Conservation (phyloP, 176 grass and related monocot species). For the Phragmites australis region DNA sequence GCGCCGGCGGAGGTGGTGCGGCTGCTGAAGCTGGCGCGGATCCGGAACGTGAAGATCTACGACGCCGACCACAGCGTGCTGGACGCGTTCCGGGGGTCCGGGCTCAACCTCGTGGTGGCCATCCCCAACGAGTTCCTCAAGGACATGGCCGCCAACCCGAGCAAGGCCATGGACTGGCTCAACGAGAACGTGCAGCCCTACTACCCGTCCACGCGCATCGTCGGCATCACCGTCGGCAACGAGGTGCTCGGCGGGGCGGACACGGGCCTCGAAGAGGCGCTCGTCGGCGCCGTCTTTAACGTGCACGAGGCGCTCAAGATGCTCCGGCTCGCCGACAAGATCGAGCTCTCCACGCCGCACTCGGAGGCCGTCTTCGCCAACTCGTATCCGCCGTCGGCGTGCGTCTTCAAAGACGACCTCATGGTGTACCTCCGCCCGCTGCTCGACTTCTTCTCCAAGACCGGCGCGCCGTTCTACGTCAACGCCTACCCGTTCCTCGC, state of each 20-base stretch:
- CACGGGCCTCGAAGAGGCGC: constrained; percentile 50
- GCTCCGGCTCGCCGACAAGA: constrained; percentile 48
- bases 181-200: constrained; percentile 61
- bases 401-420: constrained; percentile 62
- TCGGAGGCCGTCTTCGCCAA: constrained; percentile 81
- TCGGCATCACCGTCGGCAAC: constrained; percentile 80
- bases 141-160: constrained; percentile 49
- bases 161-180: constrained; percentile 69
- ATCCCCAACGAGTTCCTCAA: constrained; percentile 57
- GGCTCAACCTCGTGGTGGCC: constrained; percentile 68
- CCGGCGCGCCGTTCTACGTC: constrained; percentile 75
- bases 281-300: constrained; percentile 72
- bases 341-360: constrained; percentile 76
- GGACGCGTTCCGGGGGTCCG: constrained; percentile 51
- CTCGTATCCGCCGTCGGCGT: constrained; percentile 84
- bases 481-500: constrained; percentile 96
- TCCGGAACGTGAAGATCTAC: constrained; percentile 71
- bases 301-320: constrained; percentile 60
- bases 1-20: constrained; percentile 46
- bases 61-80: constrained; percentile 58
- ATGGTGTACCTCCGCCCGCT: constrained; percentile 69
- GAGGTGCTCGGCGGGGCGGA: constrained; percentile 74
- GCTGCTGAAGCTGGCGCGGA: constrained; percentile 50
- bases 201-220: constrained; percentile 58
- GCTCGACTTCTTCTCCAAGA: constrained; percentile 72